phyloP scores from a whole-genome alignment of 345 rosid species.

The Dovyalis caffra region DNA sequence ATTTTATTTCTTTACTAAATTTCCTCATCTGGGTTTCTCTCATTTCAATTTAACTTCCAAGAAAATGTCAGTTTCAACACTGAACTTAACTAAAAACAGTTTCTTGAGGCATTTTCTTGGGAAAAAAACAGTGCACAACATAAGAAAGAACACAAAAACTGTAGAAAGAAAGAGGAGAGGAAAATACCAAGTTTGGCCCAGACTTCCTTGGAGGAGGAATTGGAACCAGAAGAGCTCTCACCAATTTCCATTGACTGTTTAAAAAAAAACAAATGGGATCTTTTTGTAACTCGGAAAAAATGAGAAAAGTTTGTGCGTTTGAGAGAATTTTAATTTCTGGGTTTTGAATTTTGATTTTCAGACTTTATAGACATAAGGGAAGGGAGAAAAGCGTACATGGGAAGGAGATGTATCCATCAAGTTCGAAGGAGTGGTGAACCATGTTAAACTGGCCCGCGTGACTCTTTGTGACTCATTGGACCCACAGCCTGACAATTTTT shows the following conservation, averaged over 20 bases:
- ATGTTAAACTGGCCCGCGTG: too few relatives aligned
- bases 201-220: conserved; percentile 26
- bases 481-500: too few relatives aligned
- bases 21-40: neutral
- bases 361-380: neutral
- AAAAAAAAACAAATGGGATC: too few relatives aligned
- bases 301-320: neutral
- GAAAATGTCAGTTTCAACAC: neutral
- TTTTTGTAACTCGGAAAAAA: neutral
- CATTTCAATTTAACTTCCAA: neutral
- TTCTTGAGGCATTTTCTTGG: neutral
- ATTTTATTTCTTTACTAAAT: neutral
- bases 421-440: neutral
- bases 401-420: neutral
- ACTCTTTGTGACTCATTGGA: too few relatives aligned
- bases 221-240: conserved; percentile 38
- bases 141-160: neutral
- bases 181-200: conserved; percentile 57
- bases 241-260: conserved; percentile 29
- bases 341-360: neutral
- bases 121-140: neutral
- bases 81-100: neutral
- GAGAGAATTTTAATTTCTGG: neutral
- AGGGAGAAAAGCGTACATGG: neutral
- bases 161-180: neutral